Conservation (phyloP, 345 rosid genomes). For the Bruguiera gymnorhiza region DNA sequence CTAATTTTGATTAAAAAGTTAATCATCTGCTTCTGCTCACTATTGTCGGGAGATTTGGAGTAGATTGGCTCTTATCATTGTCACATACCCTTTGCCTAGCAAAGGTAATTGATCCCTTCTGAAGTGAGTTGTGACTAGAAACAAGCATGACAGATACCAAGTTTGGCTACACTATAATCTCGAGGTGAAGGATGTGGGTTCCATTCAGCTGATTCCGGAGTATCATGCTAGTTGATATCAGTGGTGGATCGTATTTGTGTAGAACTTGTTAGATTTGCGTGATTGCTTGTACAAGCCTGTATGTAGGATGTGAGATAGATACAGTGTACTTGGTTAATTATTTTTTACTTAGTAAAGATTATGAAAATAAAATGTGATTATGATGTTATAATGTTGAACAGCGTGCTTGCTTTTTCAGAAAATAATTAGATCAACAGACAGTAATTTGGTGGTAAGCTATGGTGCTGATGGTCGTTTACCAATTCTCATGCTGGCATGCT, state of each 20-base stretch:
- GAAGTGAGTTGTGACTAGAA: conserved; percentile 24
- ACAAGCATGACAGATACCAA: conserved; percentile 14
- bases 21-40: conserved; percentile 13
- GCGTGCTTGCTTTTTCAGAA: no score
- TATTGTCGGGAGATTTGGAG: neutral
- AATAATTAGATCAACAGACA: no score
- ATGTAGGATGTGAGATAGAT: no score
- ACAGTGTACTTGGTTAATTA: no score
- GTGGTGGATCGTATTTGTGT: conserved; percentile 5
- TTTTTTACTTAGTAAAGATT: no score
- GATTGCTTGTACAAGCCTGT: no score
- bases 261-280: neutral
- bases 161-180: conserved; percentile 9
- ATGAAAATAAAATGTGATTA: no score
- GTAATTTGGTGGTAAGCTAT: no score
- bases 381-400: no score
- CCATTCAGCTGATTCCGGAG: conserved; percentile 25
- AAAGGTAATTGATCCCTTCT: conserved; percentile 12
- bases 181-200: conserved; percentile 16
- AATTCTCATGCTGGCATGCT: no score
- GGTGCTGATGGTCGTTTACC: no score
- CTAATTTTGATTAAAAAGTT: conserved; percentile 49
- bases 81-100: conserved; percentile 4
- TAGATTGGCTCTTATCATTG: neutral
- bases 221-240: conserved; percentile 5